phyloP scores from a whole-genome alignment of 2,329 filamentous ascomycete species.

The Parafenestella ontariensis region DNA sequence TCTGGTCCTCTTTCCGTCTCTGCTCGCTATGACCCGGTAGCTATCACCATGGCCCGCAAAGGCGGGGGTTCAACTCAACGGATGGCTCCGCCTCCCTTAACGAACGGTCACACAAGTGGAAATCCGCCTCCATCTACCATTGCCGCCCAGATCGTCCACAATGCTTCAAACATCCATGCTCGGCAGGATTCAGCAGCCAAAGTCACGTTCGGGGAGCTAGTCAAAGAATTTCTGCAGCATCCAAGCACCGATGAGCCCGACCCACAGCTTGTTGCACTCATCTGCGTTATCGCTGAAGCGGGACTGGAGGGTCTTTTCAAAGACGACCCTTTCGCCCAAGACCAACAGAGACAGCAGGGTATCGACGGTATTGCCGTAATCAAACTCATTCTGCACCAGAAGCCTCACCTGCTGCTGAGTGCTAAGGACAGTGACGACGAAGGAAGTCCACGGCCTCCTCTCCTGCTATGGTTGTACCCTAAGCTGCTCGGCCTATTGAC shows the following conservation, averaged over 20 bases:
- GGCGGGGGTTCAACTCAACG: conserved; percentile 43
- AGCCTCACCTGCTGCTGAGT: conserved; percentile 69
- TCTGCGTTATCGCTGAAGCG: conserved; percentile 82
- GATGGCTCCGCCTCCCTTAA: conserved; percentile 25
- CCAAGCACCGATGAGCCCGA: conserved; percentile 66
- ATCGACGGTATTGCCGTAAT: conserved; percentile 80
- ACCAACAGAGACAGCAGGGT: conserved; percentile 65
- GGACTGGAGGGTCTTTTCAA: conserved; percentile 73
- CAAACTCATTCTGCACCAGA: conserved; percentile 75
- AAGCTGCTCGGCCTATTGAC: conserved; percentile 59
- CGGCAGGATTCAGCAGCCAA: conserved; percentile 70
- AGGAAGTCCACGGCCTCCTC: conserved; percentile 48
- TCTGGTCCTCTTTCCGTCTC: not conserved
- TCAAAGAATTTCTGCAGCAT: conserved; percentile 66
- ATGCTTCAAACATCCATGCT: conserved; percentile 71
- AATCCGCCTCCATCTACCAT: conserved; percentile 74
- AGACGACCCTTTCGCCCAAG: conserved; percentile 72
- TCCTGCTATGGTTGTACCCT: conserved; percentile 63
- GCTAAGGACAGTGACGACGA: conserved; percentile 41
- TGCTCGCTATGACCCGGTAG: conserved; percentile 36
- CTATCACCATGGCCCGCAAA: conserved; percentile 51
- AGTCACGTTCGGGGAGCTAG: conserved; percentile 76
- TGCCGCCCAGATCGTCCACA: conserved; percentile 85
- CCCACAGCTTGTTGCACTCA: conserved; percentile 79
- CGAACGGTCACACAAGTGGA: conserved; percentile 28